phyloP scores from a whole-genome alignment of 805 yeast genomes.

The Pichia manshurica region DNA sequence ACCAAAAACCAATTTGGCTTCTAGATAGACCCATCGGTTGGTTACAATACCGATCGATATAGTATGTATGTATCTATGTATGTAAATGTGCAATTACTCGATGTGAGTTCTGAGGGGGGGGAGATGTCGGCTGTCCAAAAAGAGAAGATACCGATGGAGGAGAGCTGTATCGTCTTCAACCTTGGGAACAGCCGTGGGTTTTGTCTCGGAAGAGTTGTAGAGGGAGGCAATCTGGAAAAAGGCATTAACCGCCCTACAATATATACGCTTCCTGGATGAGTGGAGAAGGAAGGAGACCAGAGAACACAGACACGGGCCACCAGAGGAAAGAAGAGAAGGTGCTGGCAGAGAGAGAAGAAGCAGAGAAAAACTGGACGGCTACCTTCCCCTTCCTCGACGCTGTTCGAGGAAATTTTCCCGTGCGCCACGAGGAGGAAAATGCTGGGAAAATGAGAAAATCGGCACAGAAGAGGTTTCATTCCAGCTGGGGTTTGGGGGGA shows the following conservation, averaged over 20 bases:
- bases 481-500: too few relatives aligned
- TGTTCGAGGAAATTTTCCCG: too few relatives aligned
- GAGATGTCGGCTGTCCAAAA: constrained; percentile 1
- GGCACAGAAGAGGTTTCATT: neutral
- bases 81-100: too few relatives aligned
- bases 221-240: constrained; percentile 33
- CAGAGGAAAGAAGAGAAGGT: neutral
- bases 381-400: too few relatives aligned
- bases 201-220: constrained; percentile 34
- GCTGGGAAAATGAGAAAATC: neutral
- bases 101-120: too few relatives aligned
- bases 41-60: too few relatives aligned
- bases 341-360: neutral
- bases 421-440: neutral
- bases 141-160: neutral
- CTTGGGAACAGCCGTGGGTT: constrained; percentile 4
- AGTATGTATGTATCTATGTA: neutral
- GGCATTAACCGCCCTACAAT: constrained; percentile 37
- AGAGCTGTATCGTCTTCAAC: neutral
- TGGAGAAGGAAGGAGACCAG: constrained; percentile 21
- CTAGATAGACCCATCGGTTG: too few relatives aligned
- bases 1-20: constrained; percentile 43
- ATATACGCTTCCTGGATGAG: constrained; percentile 33
- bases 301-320: neutral
- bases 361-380: too few relatives aligned